These are phyloP conservation scores for Neopestalotiopsis sp. DNA, from an alignment of 2,329 filamentous ascomycete species.

Conservation along the genomic window DNA sequence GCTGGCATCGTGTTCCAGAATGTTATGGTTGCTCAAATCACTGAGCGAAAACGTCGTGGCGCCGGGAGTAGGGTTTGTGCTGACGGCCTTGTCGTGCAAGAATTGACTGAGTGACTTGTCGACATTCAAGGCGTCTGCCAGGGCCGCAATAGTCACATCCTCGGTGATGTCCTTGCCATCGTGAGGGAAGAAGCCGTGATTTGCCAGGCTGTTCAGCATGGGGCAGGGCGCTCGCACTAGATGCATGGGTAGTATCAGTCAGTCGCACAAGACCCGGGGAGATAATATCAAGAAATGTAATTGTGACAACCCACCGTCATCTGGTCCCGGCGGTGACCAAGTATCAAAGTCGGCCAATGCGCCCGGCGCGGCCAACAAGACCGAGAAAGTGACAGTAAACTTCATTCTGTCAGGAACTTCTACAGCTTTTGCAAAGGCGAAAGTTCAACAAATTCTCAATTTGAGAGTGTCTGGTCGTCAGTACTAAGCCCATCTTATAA, in stretches of 20 bases:
- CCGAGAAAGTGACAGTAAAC: neutral
- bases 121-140: constrained; percentile 2
- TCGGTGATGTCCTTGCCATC: constrained; percentile 13
- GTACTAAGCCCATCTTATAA: neutral
- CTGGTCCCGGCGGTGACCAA: constrained; percentile 10
- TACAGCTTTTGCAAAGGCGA: neutral
- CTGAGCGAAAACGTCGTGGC: constrained; percentile 17
- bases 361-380: neutral
- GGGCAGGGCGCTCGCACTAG: constrained; percentile 19
- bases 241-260: neutral
- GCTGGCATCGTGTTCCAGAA: constrained; percentile 20
- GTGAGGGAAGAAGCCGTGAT: constrained; percentile 21
- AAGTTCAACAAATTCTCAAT: neutral
- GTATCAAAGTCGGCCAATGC: neutral
- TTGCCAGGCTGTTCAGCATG: constrained; percentile 21
- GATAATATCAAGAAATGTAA: neutral
- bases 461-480: neutral
- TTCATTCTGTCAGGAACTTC: neutral
- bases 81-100: constrained; percentile 1
- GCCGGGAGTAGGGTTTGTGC: neutral
- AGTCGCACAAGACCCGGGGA: neutral
- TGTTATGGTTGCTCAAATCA: constrained; percentile 17
- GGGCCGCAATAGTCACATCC: neutral
- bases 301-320: neutral
- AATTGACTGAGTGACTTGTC: constrained; percentile 1